These are phyloP conservation scores for Paecilomyces niveus DNA, from an alignment of 2,329 filamentous ascomycete species.

Conservation along the genomic window DNA sequence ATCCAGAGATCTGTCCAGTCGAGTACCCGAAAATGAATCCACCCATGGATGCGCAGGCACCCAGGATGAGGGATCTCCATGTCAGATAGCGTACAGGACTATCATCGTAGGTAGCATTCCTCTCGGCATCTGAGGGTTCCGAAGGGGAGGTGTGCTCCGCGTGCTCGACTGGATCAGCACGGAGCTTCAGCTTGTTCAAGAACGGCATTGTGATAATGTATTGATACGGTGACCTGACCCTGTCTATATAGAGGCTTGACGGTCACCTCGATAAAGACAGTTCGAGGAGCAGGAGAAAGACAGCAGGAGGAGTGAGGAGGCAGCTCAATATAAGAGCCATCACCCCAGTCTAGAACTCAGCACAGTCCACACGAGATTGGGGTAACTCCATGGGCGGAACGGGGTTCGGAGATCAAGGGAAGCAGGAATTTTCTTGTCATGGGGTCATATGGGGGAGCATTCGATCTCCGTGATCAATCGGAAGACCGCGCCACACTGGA, in stretches of 20 bases:
- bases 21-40: constrained; percentile 43
- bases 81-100: constrained; percentile 38
- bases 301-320: neutral
- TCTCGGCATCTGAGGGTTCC: constrained; percentile 25
- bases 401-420: neutral
- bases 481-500: neutral
- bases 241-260: neutral
- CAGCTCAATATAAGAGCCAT: neutral
- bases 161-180: neutral
- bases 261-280: neutral
- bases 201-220: neutral
- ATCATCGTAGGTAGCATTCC: constrained; percentile 27
- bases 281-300: neutral
- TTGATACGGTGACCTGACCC: neutral
- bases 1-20: constrained; percentile 41
- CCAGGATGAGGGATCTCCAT: constrained; percentile 36
- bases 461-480: neutral
- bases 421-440: neutral
- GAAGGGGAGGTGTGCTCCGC: constrained; percentile 8
- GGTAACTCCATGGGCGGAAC: neutral
- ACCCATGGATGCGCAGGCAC: constrained; percentile 41
- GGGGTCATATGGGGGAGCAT: neutral
- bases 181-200: neutral
- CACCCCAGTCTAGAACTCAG: neutral
- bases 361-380: neutral